Conservation (phyloP, 2,329 filamentous ascomycete genomes). For the Pseudomassariella vexata region DNA sequence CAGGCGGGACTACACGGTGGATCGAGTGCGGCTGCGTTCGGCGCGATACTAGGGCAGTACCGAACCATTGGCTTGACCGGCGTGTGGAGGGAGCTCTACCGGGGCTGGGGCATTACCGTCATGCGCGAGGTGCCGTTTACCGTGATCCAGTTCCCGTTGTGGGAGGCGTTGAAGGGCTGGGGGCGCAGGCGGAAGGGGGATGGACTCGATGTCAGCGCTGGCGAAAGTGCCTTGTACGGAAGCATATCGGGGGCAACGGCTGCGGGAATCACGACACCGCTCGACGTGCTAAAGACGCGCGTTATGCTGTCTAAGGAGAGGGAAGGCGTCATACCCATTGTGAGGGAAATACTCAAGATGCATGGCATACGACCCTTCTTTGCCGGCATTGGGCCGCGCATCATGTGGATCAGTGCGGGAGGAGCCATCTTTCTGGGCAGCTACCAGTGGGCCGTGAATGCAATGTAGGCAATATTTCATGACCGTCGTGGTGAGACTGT, state of each 20-base stretch:
- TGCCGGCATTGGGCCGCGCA: conserved; percentile 70
- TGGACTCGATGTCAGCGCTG: conserved; percentile 51
- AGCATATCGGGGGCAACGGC: conserved; percentile 79
- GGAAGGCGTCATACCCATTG: conserved; percentile 52
- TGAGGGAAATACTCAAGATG: conserved; percentile 58
- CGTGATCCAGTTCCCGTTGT: conserved; percentile 93
- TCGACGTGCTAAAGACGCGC: conserved; percentile 94
- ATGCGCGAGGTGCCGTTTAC: conserved; percentile 97
- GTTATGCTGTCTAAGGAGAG: conserved; percentile 82
- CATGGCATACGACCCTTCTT: conserved; percentile 67
- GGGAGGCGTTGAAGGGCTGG: conserved; percentile 85
- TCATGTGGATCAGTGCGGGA: conserved; percentile 92
- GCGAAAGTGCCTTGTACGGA: conserved; percentile 80
- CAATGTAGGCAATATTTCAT: no score
- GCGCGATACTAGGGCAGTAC: conserved; percentile 57
- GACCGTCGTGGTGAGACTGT: no score
- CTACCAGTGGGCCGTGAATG: conserved; percentile 84
- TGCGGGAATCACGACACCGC: conserved; percentile 81
- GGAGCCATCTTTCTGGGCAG: conserved; percentile 92
- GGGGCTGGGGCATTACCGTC: conserved; percentile 88
- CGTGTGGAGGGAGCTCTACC: conserved; percentile 80
- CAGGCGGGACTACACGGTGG: conserved; percentile 80
- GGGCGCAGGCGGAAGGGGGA: conserved; percentile 37
- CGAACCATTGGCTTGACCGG: conserved; percentile 37
- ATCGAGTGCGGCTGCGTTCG: conserved; percentile 60